These are phyloP conservation scores for Suillus plorans DNA, from an alignment of 768 basidiomycete genomes.

Conservation along the genomic window DNA sequence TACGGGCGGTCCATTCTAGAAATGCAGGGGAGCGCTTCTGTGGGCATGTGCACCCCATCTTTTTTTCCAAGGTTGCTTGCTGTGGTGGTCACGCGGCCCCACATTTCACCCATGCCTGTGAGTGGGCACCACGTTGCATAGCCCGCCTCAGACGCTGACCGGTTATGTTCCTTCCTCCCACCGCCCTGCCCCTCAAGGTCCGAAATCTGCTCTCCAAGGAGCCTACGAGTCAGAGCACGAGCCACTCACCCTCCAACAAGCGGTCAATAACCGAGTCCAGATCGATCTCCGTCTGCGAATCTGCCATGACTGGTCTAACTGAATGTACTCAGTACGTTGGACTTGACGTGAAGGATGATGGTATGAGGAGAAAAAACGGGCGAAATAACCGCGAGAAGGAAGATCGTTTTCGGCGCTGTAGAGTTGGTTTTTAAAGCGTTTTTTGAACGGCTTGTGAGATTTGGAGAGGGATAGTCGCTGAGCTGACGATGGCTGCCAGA, in stretches of 20 bases:
- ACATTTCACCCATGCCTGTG: slow-evolving; percentile 2
- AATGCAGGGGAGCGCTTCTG: neutral
- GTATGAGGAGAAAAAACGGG: slow-evolving; percentile 27
- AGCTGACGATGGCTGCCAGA: slow-evolving; percentile 23
- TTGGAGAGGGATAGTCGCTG: slow-evolving; percentile 9
- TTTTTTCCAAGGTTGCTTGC: slow-evolving; percentile 11
- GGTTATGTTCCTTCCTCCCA: neutral
- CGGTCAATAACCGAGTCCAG: slow-evolving; percentile 99
- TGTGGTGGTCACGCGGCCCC: slow-evolving; percentile 8
- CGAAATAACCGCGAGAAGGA: slow-evolving; percentile 18
- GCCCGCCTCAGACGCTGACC: neutral
- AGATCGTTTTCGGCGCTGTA: slow-evolving; percentile 20
- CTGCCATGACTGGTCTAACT: slow-evolving; percentile 54
- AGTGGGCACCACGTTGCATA: neutral
- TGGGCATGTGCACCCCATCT: slow-evolving; percentile 2
- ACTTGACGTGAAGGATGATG: slow-evolving; percentile 17
- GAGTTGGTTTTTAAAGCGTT: slow-evolving; percentile 19
- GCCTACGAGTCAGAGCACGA: slow-evolving; percentile 22
- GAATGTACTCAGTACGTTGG: slow-evolving; percentile 16
- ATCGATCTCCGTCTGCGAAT: slow-evolving; percentile 90
- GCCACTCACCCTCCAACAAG: slow-evolving; percentile 87
- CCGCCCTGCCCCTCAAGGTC: neutral
- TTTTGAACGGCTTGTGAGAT: slow-evolving; percentile 4
- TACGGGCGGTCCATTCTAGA: neutral
- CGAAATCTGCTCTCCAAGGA: slow-evolving; percentile 5